Evolutionary conservation across 257 asterid genomes (phyloP), one percentile per base, ranked within the genome.

Genomic region (Thymus mandschuricus): DNA sequence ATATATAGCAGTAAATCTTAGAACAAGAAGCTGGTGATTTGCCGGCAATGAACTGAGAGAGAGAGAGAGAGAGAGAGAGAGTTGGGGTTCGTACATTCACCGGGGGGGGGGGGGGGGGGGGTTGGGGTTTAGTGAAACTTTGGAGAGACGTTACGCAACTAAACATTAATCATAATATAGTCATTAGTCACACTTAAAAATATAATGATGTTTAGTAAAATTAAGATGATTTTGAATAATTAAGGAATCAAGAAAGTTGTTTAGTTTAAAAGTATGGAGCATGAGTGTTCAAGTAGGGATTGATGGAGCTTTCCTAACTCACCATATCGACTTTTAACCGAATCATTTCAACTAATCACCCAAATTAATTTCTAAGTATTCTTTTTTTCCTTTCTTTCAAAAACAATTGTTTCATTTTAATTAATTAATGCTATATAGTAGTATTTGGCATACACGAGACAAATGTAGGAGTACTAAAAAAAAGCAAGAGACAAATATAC

Each of bases 61-160:
- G 73, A 60, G 71, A 3, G 33, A 21, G 64, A 68, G 70, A 51
- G 76, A 57, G 76, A 10, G 27, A 51, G 50, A 34, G 71, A 80
- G 75, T 31, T 69, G 41, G 6, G 41, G 0, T 38, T 76, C 71
- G 87, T 84, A 72, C 83, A 77, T 54, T 72, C 80, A 71, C 44
- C 30, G 15, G 27, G 34, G 6, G 49, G 12, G 49, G 48, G 48
- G 9, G 65, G 44, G 44, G 38, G 33, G 66, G 59, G 60, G 55
- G 63, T 74, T 69, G 90, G 91, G 87, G 82, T 72, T 71, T 81
- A 80, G 89, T 69, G 86, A 78, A 71, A 70, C 88, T 81, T 87
- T 79, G 88, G 88, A 80, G 84, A 79, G 84, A 81, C 92, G 92
- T 85, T 84, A 85, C 85, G 91, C 83, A 65, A 65, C 58, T 76